Evolutionary conservation across 352 stramenopile genomes (phyloP).

Genomic region (Phytophthora agathidicida): DNA sequence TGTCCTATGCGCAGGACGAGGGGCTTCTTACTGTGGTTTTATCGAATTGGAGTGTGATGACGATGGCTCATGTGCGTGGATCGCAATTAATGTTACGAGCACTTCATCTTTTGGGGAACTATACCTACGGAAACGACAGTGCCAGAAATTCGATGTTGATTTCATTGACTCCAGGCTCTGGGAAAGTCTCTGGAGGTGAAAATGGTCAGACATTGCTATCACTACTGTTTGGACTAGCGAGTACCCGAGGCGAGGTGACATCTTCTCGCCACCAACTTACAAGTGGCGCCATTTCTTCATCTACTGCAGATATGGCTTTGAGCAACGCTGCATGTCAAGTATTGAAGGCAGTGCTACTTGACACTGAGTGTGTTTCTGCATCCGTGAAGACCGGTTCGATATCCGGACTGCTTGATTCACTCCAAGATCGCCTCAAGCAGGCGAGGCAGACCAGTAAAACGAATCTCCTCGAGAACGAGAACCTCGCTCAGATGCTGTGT

Average conservation of each 20-base stretch:
- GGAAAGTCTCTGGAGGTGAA: slow-evolving; percentile 15
- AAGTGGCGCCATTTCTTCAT: background rate
- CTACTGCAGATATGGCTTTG: slow-evolving; percentile 28
- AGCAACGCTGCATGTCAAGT: slow-evolving; percentile 47
- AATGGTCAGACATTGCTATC: slow-evolving; percentile 23
- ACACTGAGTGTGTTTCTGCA: slow-evolving; percentile 53
- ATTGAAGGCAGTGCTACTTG: slow-evolving; percentile 51
- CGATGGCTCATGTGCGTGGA: slow-evolving; percentile 44
- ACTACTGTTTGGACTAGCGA: slow-evolving; percentile 29
- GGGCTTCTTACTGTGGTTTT: slow-evolving; percentile 43
- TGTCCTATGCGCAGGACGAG: slow-evolving; percentile 36
- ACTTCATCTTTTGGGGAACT: slow-evolving; percentile 57
- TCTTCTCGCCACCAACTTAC: slow-evolving; percentile 1
- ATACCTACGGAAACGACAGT: slow-evolving; percentile 47
- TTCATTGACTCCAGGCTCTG: background rate
- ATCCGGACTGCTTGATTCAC: slow-evolving; percentile 36
- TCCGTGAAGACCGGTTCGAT: slow-evolving; percentile 54
- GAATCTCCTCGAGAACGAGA: slow-evolving; percentile 35
- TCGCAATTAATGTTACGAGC: slow-evolving; percentile 49
- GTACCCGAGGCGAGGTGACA: slow-evolving; percentile 19
- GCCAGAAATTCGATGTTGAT: slow-evolving; percentile 42
- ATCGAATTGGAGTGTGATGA: slow-evolving; percentile 65
- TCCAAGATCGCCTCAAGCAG: slow-evolving; percentile 45
- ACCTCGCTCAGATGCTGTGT: slow-evolving; percentile 48
- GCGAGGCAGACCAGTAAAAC: slow-evolving; percentile 43